Evolutionary conservation across 805 yeast species (phyloP).

Genomic region (Kuraishia cidri): DNA sequence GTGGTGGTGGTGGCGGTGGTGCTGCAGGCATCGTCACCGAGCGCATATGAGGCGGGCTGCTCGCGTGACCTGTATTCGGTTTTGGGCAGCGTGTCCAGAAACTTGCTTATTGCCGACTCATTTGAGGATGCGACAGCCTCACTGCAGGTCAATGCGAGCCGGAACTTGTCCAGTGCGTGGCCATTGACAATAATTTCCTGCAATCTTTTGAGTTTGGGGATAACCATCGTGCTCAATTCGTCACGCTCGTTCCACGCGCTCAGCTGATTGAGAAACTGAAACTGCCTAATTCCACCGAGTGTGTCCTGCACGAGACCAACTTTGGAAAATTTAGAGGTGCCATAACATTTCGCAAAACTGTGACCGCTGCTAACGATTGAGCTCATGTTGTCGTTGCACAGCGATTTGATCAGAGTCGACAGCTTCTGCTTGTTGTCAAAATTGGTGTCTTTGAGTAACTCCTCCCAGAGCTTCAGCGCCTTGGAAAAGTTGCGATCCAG

Average conservation of each 20-base stretch:
- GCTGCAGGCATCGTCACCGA: slow-evolving; percentile 7
- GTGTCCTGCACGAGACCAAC: slow-evolving; percentile 53
- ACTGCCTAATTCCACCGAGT: slow-evolving; percentile 70
- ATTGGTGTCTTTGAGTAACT: slow-evolving; percentile 61
- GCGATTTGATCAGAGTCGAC: slow-evolving; percentile 58
- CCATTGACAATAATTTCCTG: slow-evolving; percentile 33
- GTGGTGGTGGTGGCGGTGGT: not conserved
- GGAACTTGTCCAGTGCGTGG: slow-evolving; percentile 17
- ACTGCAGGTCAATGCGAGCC: slow-evolving; percentile 53
- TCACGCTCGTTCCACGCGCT: slow-evolving; percentile 43
- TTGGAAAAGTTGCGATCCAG: slow-evolving; percentile 53
- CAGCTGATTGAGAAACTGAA: slow-evolving; percentile 57
- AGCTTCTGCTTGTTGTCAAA: slow-evolving; percentile 62
- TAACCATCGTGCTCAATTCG: slow-evolving; percentile 40
- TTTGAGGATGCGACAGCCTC: slow-evolving; percentile 25
- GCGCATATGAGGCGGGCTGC: not conserved
- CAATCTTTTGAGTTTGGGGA: slow-evolving; percentile 55
- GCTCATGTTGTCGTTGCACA: slow-evolving; percentile 72
- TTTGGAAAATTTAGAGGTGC: slow-evolving; percentile 55
- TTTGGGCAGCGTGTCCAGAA: slow-evolving; percentile 12
- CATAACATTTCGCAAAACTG: slow-evolving; percentile 62
- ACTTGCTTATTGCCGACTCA: slow-evolving; percentile 24
- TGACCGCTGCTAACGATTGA: slow-evolving; percentile 85
- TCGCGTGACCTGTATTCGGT: slow-evolving; percentile 5
- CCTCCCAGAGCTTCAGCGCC: slow-evolving; percentile 58